phyloP scores from a whole-genome alignment of 2,329 filamentous ascomycete genomes.

The Acephala macrosclerotiorum region DNA sequence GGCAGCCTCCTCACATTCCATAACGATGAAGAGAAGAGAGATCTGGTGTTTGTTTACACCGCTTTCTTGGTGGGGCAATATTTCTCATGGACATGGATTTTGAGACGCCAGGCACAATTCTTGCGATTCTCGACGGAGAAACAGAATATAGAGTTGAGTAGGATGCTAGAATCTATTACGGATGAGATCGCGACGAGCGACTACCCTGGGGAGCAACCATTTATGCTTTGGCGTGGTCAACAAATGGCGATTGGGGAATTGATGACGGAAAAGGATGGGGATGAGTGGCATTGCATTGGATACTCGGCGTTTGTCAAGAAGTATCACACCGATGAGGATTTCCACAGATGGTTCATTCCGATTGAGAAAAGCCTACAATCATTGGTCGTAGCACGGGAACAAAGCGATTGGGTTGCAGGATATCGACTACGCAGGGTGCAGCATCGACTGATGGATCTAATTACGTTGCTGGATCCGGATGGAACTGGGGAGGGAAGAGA shows the following conservation, averaged over 20 bases:
- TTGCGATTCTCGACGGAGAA: slow-evolving; percentile 37
- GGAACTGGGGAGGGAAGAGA: slow-evolving; percentile 3
- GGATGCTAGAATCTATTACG: slow-evolving; percentile 32
- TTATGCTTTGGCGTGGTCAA: slow-evolving; percentile 41
- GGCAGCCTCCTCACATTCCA: slow-evolving; percentile 27
- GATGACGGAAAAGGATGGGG: slow-evolving; percentile 30
- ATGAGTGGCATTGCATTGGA: slow-evolving; percentile 17
- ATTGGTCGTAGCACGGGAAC: slow-evolving; percentile 2
- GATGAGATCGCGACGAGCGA: slow-evolving; percentile 27
- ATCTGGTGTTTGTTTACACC: slow-evolving; percentile 36
- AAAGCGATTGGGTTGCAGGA: neutral
- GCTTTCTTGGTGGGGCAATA: slow-evolving; percentile 39
- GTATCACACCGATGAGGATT: slow-evolving; percentile 16
- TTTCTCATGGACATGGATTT: slow-evolving; percentile 38
- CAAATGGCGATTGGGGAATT: slow-evolving; percentile 41
- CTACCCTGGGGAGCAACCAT: slow-evolving; percentile 30
- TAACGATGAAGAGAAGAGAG: slow-evolving; percentile 31
- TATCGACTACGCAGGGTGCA: slow-evolving; percentile 17
- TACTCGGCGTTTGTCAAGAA: slow-evolving; percentile 14
- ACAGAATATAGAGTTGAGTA: slow-evolving; percentile 33
- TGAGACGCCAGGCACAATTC: slow-evolving; percentile 39
- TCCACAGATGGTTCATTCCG: slow-evolving; percentile 17
- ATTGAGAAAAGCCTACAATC: slow-evolving; percentile 11
- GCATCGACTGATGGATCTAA: slow-evolving; percentile 19
- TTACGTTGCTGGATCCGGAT: slow-evolving; percentile 8